Conservation (phyloP, 768 basidiomycete species). For the Guyanaporus albipodus region DNA sequence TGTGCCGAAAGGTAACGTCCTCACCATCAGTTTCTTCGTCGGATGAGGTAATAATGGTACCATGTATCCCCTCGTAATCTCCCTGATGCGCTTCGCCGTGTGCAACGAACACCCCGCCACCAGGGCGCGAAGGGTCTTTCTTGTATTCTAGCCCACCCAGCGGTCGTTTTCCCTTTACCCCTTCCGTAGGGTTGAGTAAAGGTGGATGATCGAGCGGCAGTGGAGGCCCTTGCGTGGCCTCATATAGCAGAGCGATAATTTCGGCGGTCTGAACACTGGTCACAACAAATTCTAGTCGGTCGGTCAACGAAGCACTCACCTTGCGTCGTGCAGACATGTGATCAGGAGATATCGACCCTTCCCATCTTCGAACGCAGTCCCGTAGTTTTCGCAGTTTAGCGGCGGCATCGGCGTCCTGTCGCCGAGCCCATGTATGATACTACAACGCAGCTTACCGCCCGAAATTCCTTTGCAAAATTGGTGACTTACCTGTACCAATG, state of each 20-base stretch:
- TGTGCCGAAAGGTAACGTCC: slow-evolving; percentile 22
- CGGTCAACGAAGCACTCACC: slow-evolving; percentile 38
- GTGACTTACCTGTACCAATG: slow-evolving; percentile 76
- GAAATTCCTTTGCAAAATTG: neutral
- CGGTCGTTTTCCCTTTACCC: slow-evolving; percentile 54
- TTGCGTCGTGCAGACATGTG: slow-evolving; percentile 95
- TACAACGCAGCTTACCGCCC: slow-evolving; percentile 29
- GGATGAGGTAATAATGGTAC: slow-evolving; percentile 49
- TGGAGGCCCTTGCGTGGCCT: slow-evolving; percentile 83
- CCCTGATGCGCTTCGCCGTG: slow-evolving; percentile 41
- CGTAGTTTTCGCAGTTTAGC: slow-evolving; percentile 73
- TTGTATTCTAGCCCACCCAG: slow-evolving; percentile 60
- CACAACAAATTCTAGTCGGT: neutral
- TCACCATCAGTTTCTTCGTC: slow-evolving; percentile 52
- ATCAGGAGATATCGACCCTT: slow-evolving; percentile 79
- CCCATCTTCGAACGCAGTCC: slow-evolving; percentile 86
- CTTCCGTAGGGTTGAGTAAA: slow-evolving; percentile 76
- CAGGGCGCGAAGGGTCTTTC: slow-evolving; percentile 76
- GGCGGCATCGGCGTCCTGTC: slow-evolving; percentile 73
- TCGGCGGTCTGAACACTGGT: slow-evolving; percentile 68
- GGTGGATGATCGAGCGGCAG: slow-evolving; percentile 52
- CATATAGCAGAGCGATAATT: slow-evolving; percentile 87
- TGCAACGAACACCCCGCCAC: slow-evolving; percentile 84
- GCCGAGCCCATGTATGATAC: slow-evolving; percentile 93
- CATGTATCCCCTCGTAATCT: slow-evolving; percentile 51